Evolutionary conservation across 371 early-diverging fungal genomes (phyloP).

Genomic region (Mucor piriformis): DNA sequence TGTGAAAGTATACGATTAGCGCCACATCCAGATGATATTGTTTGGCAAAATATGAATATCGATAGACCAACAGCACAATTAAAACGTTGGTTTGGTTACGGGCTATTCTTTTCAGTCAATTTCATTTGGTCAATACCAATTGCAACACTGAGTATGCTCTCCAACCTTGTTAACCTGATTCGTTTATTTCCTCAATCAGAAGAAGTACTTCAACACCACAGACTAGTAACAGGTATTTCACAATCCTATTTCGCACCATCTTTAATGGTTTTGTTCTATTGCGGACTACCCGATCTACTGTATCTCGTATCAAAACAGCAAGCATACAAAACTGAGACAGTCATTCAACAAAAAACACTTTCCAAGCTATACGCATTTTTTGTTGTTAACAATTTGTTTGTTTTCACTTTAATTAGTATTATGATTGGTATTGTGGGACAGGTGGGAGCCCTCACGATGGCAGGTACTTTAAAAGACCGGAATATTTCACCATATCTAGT

Average conservation of each 20-base stretch:
- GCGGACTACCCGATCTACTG: conserved; percentile 65
- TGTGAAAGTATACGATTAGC: conserved; percentile 40
- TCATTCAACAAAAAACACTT: conserved; percentile 64
- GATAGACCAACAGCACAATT: conserved; percentile 45
- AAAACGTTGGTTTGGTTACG: conserved; percentile 57
- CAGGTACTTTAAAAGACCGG: conserved; percentile 10
- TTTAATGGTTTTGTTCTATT: conserved; percentile 63
- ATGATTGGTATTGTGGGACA: conserved; percentile 55
- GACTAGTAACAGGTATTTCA: conserved; percentile 55
- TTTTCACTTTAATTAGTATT: conserved; percentile 58
- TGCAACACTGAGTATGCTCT: conserved; percentile 55
- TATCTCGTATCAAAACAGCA: conserved; percentile 66
- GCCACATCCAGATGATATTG: conserved; percentile 75
- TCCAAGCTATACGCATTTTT: conserved; percentile 76
- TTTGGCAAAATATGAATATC: conserved; percentile 77
- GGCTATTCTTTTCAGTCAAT: conserved; percentile 56
- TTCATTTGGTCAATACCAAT: conserved; percentile 69
- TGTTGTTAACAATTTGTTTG: conserved; percentile 63
- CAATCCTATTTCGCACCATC: conserved; percentile 73
- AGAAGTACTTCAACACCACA: conserved; percentile 44
- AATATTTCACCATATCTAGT: conserved; percentile 26
- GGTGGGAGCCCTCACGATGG: conserved; percentile 35
- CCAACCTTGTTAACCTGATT: conserved; percentile 59
- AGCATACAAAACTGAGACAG: conserved; percentile 68
- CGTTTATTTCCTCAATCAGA: conserved; percentile 50